Evolutionary conservation across 768 basidiomycete genomes (phyloP).

Genomic region (Phaeotremella fagi): DNA sequence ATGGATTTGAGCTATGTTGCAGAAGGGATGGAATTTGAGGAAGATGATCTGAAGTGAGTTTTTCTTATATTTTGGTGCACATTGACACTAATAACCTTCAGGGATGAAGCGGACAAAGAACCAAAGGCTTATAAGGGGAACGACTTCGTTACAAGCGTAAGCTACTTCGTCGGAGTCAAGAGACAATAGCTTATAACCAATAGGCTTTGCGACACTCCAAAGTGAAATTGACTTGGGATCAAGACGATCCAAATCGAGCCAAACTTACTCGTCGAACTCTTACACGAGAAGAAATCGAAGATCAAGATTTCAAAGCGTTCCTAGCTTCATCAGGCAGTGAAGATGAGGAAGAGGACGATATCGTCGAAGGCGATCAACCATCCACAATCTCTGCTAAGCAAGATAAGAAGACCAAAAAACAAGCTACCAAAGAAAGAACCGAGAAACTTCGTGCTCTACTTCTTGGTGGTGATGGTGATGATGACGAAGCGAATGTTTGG

Average conservation of each 20-base stretch:
- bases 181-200: not conserved
- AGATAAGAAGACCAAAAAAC: slow-evolving; percentile 44
- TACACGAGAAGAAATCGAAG: slow-evolving; percentile 80
- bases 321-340: slow-evolving; percentile 65
- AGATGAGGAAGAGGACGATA: slow-evolving; percentile 56
- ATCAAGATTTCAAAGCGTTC: slow-evolving; percentile 79
- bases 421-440: slow-evolving; percentile 55
- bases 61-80: not conserved
- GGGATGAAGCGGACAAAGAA: slow-evolving; percentile 78
- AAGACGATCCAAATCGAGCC: slow-evolving; percentile 84
- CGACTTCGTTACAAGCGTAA: slow-evolving; percentile 88
- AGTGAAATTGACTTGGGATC: slow-evolving; percentile 97
- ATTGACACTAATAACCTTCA: slow-evolving; percentile 42
- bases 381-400: slow-evolving; percentile 40
- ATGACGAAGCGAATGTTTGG: slow-evolving; percentile 79
- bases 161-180: slow-evolving; percentile 37
- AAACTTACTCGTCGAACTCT: slow-evolving; percentile 72
- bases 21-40: slow-evolving; percentile 78
- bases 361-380: slow-evolving; percentile 44
- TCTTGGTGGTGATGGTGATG: slow-evolving; percentile 58
- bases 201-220: slow-evolving; percentile 96
- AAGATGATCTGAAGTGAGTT: slow-evolving; percentile 61
- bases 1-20: slow-evolving; percentile 93
- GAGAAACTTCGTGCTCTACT: slow-evolving; percentile 72
- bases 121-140: slow-evolving; percentile 63